These are phyloP conservation scores for Mangifera indica DNA, from an alignment of 345 rosid genomes.

Conservation along the genomic window DNA sequence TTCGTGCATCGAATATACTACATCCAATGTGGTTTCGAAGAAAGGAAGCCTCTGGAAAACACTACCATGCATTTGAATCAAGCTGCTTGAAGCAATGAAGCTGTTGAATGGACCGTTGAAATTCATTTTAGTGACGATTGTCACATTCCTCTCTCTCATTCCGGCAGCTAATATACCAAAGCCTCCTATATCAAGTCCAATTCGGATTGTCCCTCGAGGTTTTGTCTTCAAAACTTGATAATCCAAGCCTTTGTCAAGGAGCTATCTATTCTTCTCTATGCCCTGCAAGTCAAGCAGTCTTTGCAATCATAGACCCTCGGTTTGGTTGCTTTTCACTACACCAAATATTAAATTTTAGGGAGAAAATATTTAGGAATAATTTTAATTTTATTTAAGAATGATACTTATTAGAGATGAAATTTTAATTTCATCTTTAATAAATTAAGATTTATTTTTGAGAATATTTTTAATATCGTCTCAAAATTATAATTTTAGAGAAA, in stretches of 20 bases:
- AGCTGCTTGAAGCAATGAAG: constrained; percentile 51
- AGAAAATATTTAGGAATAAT: too few species aligned
- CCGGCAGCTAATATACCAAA: constrained; percentile 55
- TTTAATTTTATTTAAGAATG: too few species aligned
- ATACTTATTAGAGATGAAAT: too few species aligned
- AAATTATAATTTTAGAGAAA: too few species aligned
- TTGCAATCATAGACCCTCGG: constrained; percentile 44
- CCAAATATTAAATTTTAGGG: too few species aligned
- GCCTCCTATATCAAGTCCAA: constrained; percentile 56
- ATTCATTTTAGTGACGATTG: constrained; percentile 51
- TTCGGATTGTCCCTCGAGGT: constrained; percentile 31
- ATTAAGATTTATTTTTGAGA: too few species aligned
- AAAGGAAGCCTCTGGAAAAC: constrained; percentile 54
- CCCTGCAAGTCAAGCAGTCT: constrained; percentile 47
- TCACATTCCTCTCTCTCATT: constrained; percentile 53
- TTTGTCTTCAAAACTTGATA: constrained; percentile 35
- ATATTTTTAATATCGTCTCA: too few species aligned
- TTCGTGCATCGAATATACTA: constrained; percentile 55
- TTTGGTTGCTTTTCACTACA: too few species aligned
- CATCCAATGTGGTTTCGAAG: constrained; percentile 53
- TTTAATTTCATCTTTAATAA: too few species aligned
- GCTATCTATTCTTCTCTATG: constrained; percentile 42
- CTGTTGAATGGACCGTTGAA: constrained; percentile 53
- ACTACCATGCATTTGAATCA: constrained; percentile 44
- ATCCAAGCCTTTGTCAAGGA: constrained; percentile 37